A percentile compares a stretch with the other conserved stretches of the same genome.
Conservation (phyloP, 306 rosid species). For the Oemleria cerasiformis region DNA sequence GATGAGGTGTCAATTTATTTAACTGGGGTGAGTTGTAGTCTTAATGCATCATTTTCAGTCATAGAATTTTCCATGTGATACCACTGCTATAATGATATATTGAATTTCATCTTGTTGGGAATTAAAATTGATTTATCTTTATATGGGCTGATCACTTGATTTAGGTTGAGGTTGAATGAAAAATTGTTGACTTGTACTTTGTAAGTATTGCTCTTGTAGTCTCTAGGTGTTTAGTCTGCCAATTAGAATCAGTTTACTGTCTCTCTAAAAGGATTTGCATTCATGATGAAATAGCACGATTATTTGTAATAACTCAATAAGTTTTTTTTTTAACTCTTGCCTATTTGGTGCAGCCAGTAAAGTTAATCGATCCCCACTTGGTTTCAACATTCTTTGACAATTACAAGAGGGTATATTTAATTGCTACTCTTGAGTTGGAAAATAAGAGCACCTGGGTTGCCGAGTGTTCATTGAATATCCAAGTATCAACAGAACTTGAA, state of each 20-base stretch:
- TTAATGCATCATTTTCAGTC: slow-evolving; percentile 21
- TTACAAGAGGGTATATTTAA: slow-evolving; percentile 74
- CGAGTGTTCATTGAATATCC: slow-evolving; percentile 78
- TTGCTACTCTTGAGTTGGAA: slow-evolving; percentile 71
- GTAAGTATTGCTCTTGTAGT: background rate
- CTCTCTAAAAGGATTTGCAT: no score
- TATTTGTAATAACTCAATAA: background rate
- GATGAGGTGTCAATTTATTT: slow-evolving; percentile 78
- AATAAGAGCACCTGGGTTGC: slow-evolving; percentile 67
- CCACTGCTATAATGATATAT: background rate
- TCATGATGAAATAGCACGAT: no score
- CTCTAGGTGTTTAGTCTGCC: background rate
- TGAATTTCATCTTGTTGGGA: background rate
- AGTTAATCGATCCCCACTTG: slow-evolving; percentile 89
- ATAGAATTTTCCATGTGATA: background rate
- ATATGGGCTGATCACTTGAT: background rate
- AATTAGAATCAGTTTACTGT: no score
- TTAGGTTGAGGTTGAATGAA: background rate
- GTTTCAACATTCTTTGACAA: slow-evolving; percentile 78
- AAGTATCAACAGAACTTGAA: slow-evolving; percentile 70
- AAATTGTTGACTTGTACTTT: background rate
- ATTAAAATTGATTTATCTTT: background rate
- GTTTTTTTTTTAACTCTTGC: slow-evolving; percentile 10
- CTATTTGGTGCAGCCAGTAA: slow-evolving; percentile 77
- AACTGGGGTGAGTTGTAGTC: slow-evolving; percentile 75